These are phyloP conservation scores for Cardiospermum halicacabum DNA, from an alignment of 345 rosid genomes.

Conservation along the genomic window DNA sequence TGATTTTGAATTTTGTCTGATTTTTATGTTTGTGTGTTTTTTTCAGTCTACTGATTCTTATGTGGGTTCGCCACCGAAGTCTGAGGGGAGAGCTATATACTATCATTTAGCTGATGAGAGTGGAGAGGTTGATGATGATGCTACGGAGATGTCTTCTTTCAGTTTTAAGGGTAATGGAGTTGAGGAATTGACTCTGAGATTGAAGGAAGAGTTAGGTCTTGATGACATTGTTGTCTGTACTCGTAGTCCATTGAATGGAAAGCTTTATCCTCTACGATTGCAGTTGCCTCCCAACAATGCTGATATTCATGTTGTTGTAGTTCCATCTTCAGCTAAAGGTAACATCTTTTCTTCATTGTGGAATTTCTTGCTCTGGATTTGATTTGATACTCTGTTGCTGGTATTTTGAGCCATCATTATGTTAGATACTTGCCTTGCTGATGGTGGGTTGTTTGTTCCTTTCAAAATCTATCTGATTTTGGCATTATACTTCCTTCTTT, in stretches of 20 bases:
- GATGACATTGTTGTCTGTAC: constrained; percentile 74
- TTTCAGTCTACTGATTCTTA: constrained; percentile 63
- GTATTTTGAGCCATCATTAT: background rate
- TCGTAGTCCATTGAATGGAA: constrained; percentile 80
- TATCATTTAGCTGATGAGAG: constrained; percentile 75
- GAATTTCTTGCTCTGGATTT: background rate
- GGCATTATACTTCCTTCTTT: too few relatives aligned
- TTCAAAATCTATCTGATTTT: background rate
- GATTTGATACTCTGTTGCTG: background rate
- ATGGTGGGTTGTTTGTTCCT: background rate
- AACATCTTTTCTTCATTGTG: constrained; percentile 1
- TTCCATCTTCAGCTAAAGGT: constrained; percentile 50
- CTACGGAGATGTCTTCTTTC: constrained; percentile 46
- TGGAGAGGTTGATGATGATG: constrained; percentile 69
- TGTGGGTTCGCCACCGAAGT: constrained; percentile 59
- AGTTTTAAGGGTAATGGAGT: constrained; percentile 77
- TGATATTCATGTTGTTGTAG: constrained; percentile 68
- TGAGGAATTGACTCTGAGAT: constrained; percentile 57
- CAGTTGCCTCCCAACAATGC: constrained; percentile 93
- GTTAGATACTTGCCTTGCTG: background rate
- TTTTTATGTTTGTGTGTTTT: background rate
- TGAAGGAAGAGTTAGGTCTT: constrained; percentile 67
- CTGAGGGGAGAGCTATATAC: constrained; percentile 76
- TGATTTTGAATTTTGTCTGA: background rate
- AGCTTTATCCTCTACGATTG: constrained; percentile 77